Evolutionary conservation across 2,329 filamentous ascomycete genomes (phyloP).

Genomic region (Cercospora sesami): DNA sequence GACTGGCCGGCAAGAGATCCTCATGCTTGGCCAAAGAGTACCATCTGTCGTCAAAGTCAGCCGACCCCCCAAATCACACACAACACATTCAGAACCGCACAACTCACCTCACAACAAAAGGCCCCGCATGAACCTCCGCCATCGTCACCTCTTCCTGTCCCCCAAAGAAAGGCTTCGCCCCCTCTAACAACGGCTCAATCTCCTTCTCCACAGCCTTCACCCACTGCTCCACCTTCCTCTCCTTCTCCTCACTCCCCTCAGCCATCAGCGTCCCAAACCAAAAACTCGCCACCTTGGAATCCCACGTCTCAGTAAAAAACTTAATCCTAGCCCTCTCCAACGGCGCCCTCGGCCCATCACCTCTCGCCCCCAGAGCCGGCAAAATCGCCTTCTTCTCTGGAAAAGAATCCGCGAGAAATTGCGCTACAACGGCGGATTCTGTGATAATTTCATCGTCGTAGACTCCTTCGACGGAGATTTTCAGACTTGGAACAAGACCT

Average conservation of each 20-base stretch:
- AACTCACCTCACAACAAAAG: slow-evolving; percentile 63
- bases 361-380: slow-evolving; percentile 51
- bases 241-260: slow-evolving; percentile 49
- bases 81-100: slow-evolving; percentile 13
- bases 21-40: slow-evolving; percentile 56
- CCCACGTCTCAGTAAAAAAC: slow-evolving; percentile 72
- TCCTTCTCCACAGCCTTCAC: slow-evolving; percentile 64
- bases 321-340: slow-evolving; percentile 57
- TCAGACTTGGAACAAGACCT: slow-evolving; percentile 71
- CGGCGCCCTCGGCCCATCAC: slow-evolving; percentile 45
- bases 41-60: slow-evolving; percentile 51
- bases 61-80: background rate
- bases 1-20: slow-evolving; percentile 53
- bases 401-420: slow-evolving; percentile 69
- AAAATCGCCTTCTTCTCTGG: slow-evolving; percentile 60
- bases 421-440: slow-evolving; percentile 71
- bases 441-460: slow-evolving; percentile 62
- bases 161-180: slow-evolving; percentile 49
- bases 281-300: slow-evolving; percentile 58
- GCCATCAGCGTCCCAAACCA: slow-evolving; percentile 50
- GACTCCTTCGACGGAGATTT: slow-evolving; percentile 55
- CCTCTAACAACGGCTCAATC: slow-evolving; percentile 67
- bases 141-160: slow-evolving; percentile 60
- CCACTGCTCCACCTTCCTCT: slow-evolving; percentile 52
- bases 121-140: slow-evolving; percentile 69